Evolutionary conservation across 805 yeast species (phyloP).

Genomic region (Candida silvatica): DNA sequence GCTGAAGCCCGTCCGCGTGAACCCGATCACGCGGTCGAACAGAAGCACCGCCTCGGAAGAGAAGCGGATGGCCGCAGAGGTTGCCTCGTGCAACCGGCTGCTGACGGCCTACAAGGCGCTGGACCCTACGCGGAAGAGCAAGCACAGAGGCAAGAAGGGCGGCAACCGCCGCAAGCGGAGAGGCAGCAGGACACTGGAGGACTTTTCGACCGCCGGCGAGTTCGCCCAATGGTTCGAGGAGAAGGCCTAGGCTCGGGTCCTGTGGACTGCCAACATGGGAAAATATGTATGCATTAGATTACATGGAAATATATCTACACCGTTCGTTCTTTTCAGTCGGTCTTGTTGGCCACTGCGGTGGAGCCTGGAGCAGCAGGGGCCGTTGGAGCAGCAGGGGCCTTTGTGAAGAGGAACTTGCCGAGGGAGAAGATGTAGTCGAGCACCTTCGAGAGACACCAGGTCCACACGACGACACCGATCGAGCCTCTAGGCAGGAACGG

Average conservation of each 20-base stretch:
- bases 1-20: constrained; percentile 19
- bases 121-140: neutral
- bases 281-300: too few species aligned
- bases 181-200: neutral
- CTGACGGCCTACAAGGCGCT: neutral
- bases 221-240: constrained; percentile 1
- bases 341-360: too few species aligned
- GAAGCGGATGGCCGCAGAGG: constrained; percentile 1
- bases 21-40: constrained; percentile 13
- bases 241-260: neutral
- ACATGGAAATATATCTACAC: too few species aligned
- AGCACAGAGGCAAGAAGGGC: neutral
- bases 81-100: neutral
- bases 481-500: constrained; percentile 59
- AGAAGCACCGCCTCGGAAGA: neutral
- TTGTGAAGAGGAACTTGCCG: neutral
- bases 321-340: too few species aligned
- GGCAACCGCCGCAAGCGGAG: neutral
- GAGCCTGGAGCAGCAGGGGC: too few species aligned
- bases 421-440: neutral
- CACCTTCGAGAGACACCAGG: constrained; percentile 27
- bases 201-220: neutral
- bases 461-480: constrained; percentile 52
- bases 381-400: neutral
- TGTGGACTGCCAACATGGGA: too few species aligned